Evolutionary conservation across 495 filamentous ascomycete genomes (phyloP).

Genomic region (Trichoderma orchidacearum): DNA sequence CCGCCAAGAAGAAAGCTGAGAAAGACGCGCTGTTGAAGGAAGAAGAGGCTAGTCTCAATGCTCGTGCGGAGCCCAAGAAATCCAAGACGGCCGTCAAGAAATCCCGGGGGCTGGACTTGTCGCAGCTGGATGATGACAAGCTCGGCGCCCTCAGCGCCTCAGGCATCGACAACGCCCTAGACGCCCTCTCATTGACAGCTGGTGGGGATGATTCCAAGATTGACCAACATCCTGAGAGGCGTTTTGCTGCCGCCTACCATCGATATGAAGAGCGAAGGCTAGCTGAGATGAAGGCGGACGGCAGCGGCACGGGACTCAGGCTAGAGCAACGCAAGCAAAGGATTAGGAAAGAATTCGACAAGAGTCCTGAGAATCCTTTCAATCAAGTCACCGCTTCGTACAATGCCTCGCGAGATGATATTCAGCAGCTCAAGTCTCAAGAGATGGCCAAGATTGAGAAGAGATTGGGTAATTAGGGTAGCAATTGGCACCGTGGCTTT

Average conservation of each 20-base stretch:
- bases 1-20: slow-evolving; percentile 77
- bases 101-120: slow-evolving; percentile 52
- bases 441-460: slow-evolving; percentile 67
- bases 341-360: slow-evolving; percentile 79
- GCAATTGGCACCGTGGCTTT: too few relatives aligned
- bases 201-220: slow-evolving; percentile 43
- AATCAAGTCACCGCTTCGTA: slow-evolving; percentile 63
- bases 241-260: slow-evolving; percentile 81
- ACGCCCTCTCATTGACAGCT: slow-evolving; percentile 57
- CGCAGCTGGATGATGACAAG: slow-evolving; percentile 46
- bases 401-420: slow-evolving; percentile 68
- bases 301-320: slow-evolving; percentile 53
- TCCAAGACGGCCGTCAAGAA: slow-evolving; percentile 53
- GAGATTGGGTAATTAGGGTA: slow-evolving; percentile 33
- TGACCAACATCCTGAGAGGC: slow-evolving; percentile 72
- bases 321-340: slow-evolving; percentile 67
- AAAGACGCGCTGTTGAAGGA: slow-evolving; percentile 68
- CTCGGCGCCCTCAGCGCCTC: slow-evolving; percentile 53
- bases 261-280: slow-evolving; percentile 74
- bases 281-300: slow-evolving; percentile 71
- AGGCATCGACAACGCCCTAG: slow-evolving; percentile 84
- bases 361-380: slow-evolving; percentile 85
- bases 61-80: slow-evolving; percentile 46
- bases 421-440: slow-evolving; percentile 45
- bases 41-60: slow-evolving; percentile 61